Evolutionary conservation across 2,329 filamentous ascomycete genomes (phyloP), one percentile per base, ranked within the genome.

Genomic region (Chaetomium olivaceum): DNA sequence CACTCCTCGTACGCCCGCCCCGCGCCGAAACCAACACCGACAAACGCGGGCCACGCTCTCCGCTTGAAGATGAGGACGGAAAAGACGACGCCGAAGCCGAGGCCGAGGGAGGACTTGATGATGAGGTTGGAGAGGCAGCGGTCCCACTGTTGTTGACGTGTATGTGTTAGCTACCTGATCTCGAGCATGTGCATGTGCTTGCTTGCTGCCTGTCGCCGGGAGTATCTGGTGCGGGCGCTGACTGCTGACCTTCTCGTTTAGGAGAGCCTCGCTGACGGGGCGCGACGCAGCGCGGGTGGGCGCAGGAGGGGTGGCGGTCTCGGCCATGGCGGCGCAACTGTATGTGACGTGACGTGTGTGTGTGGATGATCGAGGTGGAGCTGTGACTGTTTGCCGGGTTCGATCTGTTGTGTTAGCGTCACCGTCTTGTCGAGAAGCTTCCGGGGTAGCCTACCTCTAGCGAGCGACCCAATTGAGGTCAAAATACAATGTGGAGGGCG

Each of bases 1-100:
- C 95, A 97, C 84, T 99, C 95, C 81, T 99, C 95, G 84, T 96
- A 99, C 65, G 95, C 95, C 75, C 96, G 89, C 74, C 95, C 95
- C 70, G 93, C 93, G 77, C 96, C 95, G 78, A 99, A 98, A 65
- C 95, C 95, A 63, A 94, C 85, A 71, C 95, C 95, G 71, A 97
- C 87, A 77, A 92, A 95, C n/a, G 93, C 95, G 65, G 95, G 95
- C 92, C 94, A 99, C 71, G 95, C 92, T 82, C 95, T 90, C 80
- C 96, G 91, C 87, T 96, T 97, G 88, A 99, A 99, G 63, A 99
- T 82, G 66, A 99, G 90, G 68, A 99, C 93, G 68, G 95, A 98
- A 85, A 99, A 98, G 81, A 99, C 92, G 79, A 99, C 90, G 77
- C 95, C 95, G 82, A 99, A 99, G 73, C 91, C 92, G 77, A 98